Evolutionary conservation across 1,284 basidiomycete genomes (phyloP), one percentile per base, ranked within the genome.

Genomic region (Psilocybe mexicana): DNA sequence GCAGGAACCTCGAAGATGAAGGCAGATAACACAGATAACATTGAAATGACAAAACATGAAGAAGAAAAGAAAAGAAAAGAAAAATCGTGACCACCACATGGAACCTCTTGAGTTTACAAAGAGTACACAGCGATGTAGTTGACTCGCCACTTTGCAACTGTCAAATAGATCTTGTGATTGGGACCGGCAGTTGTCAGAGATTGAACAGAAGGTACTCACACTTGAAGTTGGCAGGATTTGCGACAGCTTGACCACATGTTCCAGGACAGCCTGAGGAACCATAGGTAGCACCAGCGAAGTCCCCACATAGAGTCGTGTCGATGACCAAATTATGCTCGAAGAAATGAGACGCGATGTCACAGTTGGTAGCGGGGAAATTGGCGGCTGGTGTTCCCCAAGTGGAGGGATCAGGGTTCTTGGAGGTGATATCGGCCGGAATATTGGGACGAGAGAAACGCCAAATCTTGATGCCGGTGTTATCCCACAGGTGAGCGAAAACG

Each of bases 401-500:
- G 8, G 74, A 66, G 1, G 92, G 92, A 57, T 83, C 72, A 1
- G 91, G 93, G 14, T 65, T 71, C 52, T 78, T 72, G 12, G 69
- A 69, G 3, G 73, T 75, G 70, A 95, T 86, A 70, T 96, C 92
- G 4, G 62, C 50, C 1, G 94, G 94, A 52, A 95, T 86, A 6
- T 76, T 69, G 30, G 66, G 67, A 42, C 93, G 82, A 28, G 81
- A 64, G 78, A 93, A 94, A 69, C 84, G 85, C 90, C 92, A 96
- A 48, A 94, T 80, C 52, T 77, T 81, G 70, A 96, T 86, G 4
- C 90, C 92, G 5, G 72, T 68, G 30, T 67, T 66, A 64, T 88
- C 82, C 86, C 90, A 90, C 36, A 85, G 71, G 72, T 90, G 87
- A 0, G 84, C 92, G 64, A 79, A 93, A 23, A 94, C 89, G 14